A percentile compares a stretch with the other conserved stretches of the same genome.
phyloP scores from a whole-genome alignment of 2,329 filamentous ascomycete genomes.

The Microcyclospora tardicrescens region DNA sequence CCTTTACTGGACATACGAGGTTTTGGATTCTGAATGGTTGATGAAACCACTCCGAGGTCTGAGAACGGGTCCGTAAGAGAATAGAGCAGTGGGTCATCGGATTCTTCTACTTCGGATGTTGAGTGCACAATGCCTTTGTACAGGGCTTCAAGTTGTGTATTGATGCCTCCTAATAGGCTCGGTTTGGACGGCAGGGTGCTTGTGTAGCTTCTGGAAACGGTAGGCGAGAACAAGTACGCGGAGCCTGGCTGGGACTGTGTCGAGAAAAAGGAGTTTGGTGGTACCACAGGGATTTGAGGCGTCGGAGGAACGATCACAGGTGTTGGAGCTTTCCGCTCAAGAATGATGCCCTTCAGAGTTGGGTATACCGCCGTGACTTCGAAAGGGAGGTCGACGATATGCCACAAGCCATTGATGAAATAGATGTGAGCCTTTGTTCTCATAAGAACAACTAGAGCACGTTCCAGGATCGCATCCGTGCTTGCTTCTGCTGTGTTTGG shows the following conservation, averaged over 20 bases:
- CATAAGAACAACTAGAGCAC: slow-evolving; percentile 76
- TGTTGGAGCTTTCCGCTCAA: slow-evolving; percentile 64
- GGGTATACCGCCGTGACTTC: slow-evolving; percentile 81
- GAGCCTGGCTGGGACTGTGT: slow-evolving; percentile 41
- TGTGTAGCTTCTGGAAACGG: slow-evolving; percentile 14
- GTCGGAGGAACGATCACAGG: slow-evolving; percentile 23
- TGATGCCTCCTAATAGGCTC: slow-evolving; percentile 12
- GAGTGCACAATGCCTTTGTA: slow-evolving; percentile 15
- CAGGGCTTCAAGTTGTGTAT: slow-evolving; percentile 15
- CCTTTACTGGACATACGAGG: slow-evolving; percentile 11
- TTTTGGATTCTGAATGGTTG: slow-evolving; percentile 16
- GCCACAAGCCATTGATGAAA: slow-evolving; percentile 74
- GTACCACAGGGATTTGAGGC: slow-evolving; percentile 40
- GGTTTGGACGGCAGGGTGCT: slow-evolving; percentile 12
- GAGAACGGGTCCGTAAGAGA: slow-evolving; percentile 74
- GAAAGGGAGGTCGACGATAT: slow-evolving; percentile 87
- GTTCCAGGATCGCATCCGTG: slow-evolving; percentile 6
- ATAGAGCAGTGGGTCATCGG: slow-evolving; percentile 62
- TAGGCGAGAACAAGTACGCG: slow-evolving; percentile 27
- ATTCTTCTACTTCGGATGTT: slow-evolving; percentile 10
- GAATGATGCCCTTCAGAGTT: slow-evolving; percentile 67
- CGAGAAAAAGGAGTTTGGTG: slow-evolving; percentile 72
- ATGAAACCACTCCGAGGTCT: slow-evolving; percentile 63
- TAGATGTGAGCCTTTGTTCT: slow-evolving; percentile 89
- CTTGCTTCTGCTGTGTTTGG: not conserved